Percentiles rank a stretch among this genome's conserved stretches.
Evolutionary conservation across 306 rosid genomes (phyloP).

Genomic region (Rosa persica): DNA sequence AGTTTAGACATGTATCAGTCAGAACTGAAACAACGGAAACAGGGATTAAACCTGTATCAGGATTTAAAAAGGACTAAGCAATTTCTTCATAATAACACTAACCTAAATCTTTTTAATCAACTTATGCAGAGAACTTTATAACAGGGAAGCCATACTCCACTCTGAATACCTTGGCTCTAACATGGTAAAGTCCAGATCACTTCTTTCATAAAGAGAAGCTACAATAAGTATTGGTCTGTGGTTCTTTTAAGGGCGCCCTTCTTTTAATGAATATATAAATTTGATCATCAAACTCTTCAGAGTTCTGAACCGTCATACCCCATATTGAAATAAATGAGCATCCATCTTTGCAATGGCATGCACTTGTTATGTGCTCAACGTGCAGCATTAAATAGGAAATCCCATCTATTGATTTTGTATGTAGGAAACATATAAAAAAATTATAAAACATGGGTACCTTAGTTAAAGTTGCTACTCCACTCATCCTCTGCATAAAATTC

Average conservation of each 20-base stretch:
- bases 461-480: conserved; percentile 91
- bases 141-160: background rate
- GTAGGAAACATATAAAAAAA: conserved; percentile 6
- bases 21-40: background rate
- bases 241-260: background rate
- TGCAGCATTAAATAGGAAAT: background rate
- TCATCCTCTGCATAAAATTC: conserved; percentile 98
- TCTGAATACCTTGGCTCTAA: background rate
- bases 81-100: background rate
- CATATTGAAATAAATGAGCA: background rate
- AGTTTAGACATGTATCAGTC: background rate
- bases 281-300: background rate
- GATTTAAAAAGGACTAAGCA: background rate
- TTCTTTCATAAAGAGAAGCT: background rate
- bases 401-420: background rate
- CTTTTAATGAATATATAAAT: background rate
- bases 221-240: background rate
- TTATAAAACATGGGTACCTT: conserved; percentile 55
- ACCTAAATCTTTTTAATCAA: background rate
- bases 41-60: too few species aligned
- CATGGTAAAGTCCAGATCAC: background rate
- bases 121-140: background rate
- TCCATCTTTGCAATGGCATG: background rate
- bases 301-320: background rate
- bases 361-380: background rate